Evolutionary conservation across 148 eudicot genomes (phyloP).

Genomic region (Rhododendron molle): DNA sequence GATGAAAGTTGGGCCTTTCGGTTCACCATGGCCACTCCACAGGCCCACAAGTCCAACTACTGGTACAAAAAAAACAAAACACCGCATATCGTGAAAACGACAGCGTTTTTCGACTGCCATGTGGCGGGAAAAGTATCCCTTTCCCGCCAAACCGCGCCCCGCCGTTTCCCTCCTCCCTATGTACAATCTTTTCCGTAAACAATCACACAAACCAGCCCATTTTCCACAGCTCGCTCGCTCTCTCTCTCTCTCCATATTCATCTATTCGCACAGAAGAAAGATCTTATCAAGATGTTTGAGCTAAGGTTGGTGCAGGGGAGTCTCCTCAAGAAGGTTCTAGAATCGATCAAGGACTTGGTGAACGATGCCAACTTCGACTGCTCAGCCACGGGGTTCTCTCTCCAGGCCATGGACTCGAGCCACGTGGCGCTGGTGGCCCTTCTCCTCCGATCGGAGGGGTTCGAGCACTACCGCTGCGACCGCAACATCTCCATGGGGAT

Average conservation of each 20-base stretch:
- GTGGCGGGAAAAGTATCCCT: slow-evolving; percentile 21
- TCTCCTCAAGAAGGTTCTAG: slow-evolving; percentile 53
- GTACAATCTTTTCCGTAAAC: too few species aligned
- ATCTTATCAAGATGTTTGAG: slow-evolving; percentile 39
- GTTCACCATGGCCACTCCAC: not conserved
- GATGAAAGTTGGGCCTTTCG: not conserved
- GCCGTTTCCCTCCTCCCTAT: not conserved
- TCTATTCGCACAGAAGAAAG: not conserved
- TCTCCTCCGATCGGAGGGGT: slow-evolving; percentile 60
- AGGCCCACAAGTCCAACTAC: not conserved
- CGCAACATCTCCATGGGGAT: slow-evolving; percentile 60
- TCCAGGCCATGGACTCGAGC: slow-evolving; percentile 77
- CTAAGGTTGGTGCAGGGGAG: slow-evolving; percentile 50
- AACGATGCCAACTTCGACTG: slow-evolving; percentile 69
- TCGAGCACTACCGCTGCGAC: slow-evolving; percentile 71
- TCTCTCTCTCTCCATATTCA: not conserved
- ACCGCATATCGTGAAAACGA: not conserved
- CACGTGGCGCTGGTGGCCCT: slow-evolving; percentile 67
- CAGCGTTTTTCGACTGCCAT: not conserved
- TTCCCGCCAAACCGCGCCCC: slow-evolving; percentile 31
- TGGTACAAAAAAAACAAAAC: not conserved
- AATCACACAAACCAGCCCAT: not conserved
- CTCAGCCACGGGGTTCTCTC: slow-evolving; percentile 53
- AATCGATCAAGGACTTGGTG: slow-evolving; percentile 62
- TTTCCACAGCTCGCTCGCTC: too few species aligned